Evolutionary conservation across 805 yeast genomes (phyloP).

Genomic region (Naumovozyma baii): DNA sequence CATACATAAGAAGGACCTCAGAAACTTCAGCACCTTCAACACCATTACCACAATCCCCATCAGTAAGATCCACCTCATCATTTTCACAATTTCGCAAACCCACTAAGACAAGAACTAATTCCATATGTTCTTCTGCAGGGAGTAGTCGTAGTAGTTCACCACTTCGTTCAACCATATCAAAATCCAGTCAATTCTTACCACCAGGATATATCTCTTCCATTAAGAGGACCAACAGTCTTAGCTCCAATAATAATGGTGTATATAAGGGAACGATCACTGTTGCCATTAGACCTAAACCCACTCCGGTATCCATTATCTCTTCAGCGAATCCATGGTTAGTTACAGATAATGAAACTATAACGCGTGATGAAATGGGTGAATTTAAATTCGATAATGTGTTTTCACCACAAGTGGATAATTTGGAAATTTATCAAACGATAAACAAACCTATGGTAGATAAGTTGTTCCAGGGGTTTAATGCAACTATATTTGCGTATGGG

Average conservation of each 20-base stretch:
- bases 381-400: conserved; percentile 77
- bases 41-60: conserved; percentile 15
- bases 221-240: background rate
- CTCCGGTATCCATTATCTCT: background rate
- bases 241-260: conserved; percentile 7
- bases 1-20: conserved; percentile 15
- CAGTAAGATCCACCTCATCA: conserved; percentile 13
- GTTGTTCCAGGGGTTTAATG: conserved; percentile 67
- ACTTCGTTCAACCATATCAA: conserved; percentile 2
- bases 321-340: conserved; percentile 16
- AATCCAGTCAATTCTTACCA: conserved; percentile 2
- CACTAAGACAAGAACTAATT: background rate
- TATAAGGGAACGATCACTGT: conserved; percentile 70
- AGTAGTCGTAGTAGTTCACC: conserved; percentile 3
- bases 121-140: conserved; percentile 3
- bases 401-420: conserved; percentile 43
- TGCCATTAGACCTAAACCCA: conserved; percentile 68
- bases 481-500: conserved; percentile 88
- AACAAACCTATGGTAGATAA: conserved; percentile 46
- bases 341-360: conserved; percentile 33
- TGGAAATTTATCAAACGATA: conserved; percentile 47
- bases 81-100: conserved; percentile 11
- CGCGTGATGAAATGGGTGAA: conserved; percentile 48
- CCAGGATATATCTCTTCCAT: conserved; percentile 1
- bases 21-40: conserved; percentile 4